A percentile compares a stretch with the other conserved stretches of the same genome.
These are phyloP conservation scores for Eutrema japonicum DNA, from an alignment of 345 rosid species.

Conservation along the genomic window DNA sequence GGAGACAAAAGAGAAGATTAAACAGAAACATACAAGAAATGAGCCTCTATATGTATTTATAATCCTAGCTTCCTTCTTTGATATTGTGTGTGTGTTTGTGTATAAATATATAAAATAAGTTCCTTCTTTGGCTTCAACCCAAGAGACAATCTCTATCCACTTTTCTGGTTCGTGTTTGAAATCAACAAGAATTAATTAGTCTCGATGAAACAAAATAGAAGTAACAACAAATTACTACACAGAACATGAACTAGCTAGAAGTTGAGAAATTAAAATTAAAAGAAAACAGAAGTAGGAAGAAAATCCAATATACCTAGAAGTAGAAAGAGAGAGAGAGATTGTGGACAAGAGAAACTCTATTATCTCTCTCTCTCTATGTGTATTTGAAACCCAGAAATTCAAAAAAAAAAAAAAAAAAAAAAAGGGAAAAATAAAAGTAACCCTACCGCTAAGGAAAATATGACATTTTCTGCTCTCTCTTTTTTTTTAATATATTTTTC, in stretches of 20 bases:
- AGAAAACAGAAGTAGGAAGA: slow-evolving; percentile 26
- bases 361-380: slow-evolving; percentile 38
- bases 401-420: slow-evolving; percentile 27
- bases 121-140: slow-evolving; percentile 66
- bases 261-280: slow-evolving; percentile 25
- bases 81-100: slow-evolving; percentile 22
- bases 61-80: slow-evolving; percentile 31
- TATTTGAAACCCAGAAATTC: slow-evolving; percentile 43
- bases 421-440: slow-evolving; percentile 3
- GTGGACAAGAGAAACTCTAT: slow-evolving; percentile 53
- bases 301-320: slow-evolving; percentile 34
- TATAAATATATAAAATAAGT: slow-evolving; percentile 38
- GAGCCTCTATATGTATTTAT: slow-evolving; percentile 18
- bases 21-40: slow-evolving; percentile 42
- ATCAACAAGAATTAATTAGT: slow-evolving; percentile 43
- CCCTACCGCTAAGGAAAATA: slow-evolving; percentile 44
- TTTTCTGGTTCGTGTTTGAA: slow-evolving; percentile 45
- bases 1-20: slow-evolving; percentile 39
- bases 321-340: slow-evolving; percentile 46
- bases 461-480: slow-evolving; percentile 35
- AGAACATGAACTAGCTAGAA: slow-evolving; percentile 33
- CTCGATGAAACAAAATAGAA: slow-evolving; percentile 39
- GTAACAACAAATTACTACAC: slow-evolving; percentile 55
- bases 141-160: slow-evolving; percentile 68
- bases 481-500: neutral